Percentiles rank a stretch among this genome's conserved stretches.
phyloP scores from a whole-genome alignment of 306 rosid species.

The Erythrophleum fordii region DNA sequence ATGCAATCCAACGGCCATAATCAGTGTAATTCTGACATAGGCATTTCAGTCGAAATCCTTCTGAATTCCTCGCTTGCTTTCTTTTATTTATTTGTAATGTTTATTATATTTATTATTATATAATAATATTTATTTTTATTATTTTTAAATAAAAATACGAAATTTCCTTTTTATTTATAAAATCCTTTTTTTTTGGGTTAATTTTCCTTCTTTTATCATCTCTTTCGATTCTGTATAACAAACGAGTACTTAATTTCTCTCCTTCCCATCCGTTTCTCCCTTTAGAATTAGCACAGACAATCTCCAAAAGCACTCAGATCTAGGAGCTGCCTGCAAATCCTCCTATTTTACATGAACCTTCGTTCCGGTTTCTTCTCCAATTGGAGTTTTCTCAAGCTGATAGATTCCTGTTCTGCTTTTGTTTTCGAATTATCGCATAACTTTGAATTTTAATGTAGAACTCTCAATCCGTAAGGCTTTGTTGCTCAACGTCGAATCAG shows the following conservation, averaged over 20 bases:
- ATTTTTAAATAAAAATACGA: no score
- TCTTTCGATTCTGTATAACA: no score
- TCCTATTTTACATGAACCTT: background rate
- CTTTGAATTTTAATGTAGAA: slow-evolving; percentile 5
- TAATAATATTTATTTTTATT: no score
- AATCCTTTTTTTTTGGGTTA: no score
- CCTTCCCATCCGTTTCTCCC: background rate
- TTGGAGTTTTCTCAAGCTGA: background rate
- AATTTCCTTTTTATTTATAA: no score
- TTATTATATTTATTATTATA: no score
- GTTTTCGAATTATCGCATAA: slow-evolving; percentile 17
- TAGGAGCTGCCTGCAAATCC: background rate
- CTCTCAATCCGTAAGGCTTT: background rate
- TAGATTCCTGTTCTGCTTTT: background rate
- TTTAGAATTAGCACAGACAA: background rate
- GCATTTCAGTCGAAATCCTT: no score
- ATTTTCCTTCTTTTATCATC: no score
- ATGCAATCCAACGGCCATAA: background rate
- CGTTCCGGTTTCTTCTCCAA: background rate
- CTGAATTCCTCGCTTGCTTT: no score
- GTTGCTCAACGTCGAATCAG: slow-evolving; percentile 5
- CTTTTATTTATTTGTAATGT: no score
- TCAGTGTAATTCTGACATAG: no score
- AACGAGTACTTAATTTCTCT: no score
- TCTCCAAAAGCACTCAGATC: background rate